phyloP scores from a whole-genome alignment of 495 filamentous ascomycete genomes.

The Neurospora tetrasperma region DNA sequence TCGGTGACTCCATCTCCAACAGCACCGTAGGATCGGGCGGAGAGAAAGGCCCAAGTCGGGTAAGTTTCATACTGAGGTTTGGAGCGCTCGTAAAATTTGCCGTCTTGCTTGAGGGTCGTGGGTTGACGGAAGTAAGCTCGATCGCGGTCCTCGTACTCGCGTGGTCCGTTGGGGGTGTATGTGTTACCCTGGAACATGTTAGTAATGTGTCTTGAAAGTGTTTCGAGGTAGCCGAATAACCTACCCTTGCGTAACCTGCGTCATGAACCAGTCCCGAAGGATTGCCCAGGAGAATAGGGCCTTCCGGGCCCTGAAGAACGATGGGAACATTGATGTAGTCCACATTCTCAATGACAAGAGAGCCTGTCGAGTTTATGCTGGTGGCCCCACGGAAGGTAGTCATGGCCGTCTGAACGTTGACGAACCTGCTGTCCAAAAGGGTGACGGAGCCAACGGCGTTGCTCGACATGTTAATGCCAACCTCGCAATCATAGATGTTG shows the following conservation, averaged over 20 bases:
- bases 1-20: slow-evolving; percentile 23
- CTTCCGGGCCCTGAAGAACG: slow-evolving; percentile 44
- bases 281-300: slow-evolving; percentile 34
- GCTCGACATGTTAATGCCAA: slow-evolving; percentile 71
- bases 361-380: slow-evolving; percentile 51
- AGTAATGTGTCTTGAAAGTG: neutral
- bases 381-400: slow-evolving; percentile 48
- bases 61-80: slow-evolving; percentile 56
- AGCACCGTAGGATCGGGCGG: slow-evolving; percentile 15
- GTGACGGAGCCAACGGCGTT: slow-evolving; percentile 63
- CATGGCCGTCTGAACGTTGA: slow-evolving; percentile 51
- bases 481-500: slow-evolving; percentile 59
- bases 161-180: slow-evolving; percentile 17
- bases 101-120: slow-evolving; percentile 18
- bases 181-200: slow-evolving; percentile 14
- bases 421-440: slow-evolving; percentile 67
- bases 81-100: slow-evolving; percentile 51
- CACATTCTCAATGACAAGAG: slow-evolving; percentile 73
- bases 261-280: slow-evolving; percentile 13
- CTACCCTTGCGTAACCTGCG: slow-evolving; percentile 22
- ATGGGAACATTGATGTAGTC: slow-evolving; percentile 40
- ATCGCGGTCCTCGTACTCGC: slow-evolving; percentile 9
- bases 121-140: slow-evolving; percentile 13
- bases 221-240: slow-evolving; percentile 17
- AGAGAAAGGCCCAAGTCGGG: slow-evolving; percentile 27